Evolutionary conservation across 371 early-diverging fungal genomes (phyloP).

Genomic region (Nematocida parisii): DNA sequence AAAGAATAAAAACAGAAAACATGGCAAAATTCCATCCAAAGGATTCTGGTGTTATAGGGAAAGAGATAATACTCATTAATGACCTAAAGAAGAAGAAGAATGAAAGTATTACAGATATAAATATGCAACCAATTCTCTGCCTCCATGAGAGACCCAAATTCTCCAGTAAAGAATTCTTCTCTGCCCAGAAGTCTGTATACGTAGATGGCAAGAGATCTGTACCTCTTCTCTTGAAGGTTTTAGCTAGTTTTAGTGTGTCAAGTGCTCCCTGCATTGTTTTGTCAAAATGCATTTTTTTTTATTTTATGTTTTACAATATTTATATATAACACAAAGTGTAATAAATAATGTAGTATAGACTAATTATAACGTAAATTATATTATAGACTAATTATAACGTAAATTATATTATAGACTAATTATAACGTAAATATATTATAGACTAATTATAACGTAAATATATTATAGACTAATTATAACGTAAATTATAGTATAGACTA

Average conservation of each 20-base stretch:
- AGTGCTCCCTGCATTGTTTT: slow-evolving; percentile 57
- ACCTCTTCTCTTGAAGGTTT: slow-evolving; percentile 41
- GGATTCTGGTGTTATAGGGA: slow-evolving; percentile 6
- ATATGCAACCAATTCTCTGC: slow-evolving; percentile 34
- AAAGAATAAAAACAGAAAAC: slow-evolving; percentile 20
- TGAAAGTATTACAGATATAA: slow-evolving; percentile 25
- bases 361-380: neutral
- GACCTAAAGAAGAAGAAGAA: slow-evolving; percentile 39
- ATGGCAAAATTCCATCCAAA: slow-evolving; percentile 22
- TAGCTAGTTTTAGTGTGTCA: slow-evolving; percentile 40
- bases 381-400: too few relatives aligned
- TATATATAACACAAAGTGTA: neutral
- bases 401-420: neutral
- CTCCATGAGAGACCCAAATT: slow-evolving; percentile 40
- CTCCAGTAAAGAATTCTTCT: slow-evolving; percentile 38
- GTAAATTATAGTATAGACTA: too few relatives aligned
- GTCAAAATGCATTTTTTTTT: slow-evolving; percentile 37
- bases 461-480: neutral
- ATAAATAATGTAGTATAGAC: neutral
- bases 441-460: neutral
- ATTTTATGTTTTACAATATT: slow-evolving; percentile 21
- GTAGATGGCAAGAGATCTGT: slow-evolving; percentile 40
- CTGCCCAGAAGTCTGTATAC: slow-evolving; percentile 57
- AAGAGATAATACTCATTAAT: slow-evolving; percentile 9
- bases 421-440: neutral